Evolutionary conservation across 2,329 filamentous ascomycete species (phyloP).

Genomic region (Bipolaris victoriae): DNA sequence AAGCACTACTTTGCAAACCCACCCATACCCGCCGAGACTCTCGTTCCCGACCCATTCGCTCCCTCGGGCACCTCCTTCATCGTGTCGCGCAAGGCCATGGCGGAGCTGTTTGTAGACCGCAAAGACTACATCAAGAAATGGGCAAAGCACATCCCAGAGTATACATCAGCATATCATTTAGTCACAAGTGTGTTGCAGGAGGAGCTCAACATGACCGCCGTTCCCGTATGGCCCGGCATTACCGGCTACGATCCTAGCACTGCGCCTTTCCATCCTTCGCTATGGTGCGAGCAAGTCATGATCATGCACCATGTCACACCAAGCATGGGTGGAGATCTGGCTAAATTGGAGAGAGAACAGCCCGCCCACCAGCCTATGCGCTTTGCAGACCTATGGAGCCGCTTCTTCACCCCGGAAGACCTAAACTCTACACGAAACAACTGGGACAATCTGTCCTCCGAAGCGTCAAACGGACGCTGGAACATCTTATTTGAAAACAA

Average conservation of each 20-base stretch:
- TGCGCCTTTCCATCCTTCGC: slow-evolving; percentile 52
- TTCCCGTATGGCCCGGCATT: slow-evolving; percentile 55
- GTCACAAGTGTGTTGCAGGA: slow-evolving; percentile 54
- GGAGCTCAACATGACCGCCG: slow-evolving; percentile 55
- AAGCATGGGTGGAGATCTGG: slow-evolving; percentile 52
- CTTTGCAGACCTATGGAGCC: slow-evolving; percentile 37
- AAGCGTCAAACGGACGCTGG: slow-evolving; percentile 37
- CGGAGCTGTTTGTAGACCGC: slow-evolving; percentile 51
- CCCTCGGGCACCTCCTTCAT: slow-evolving; percentile 62
- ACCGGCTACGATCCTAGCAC: slow-evolving; percentile 39
- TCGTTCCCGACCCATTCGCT: slow-evolving; percentile 53
- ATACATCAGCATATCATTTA: slow-evolving; percentile 60
- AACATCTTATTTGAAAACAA: slow-evolving; percentile 41
- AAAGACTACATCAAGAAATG: slow-evolving; percentile 50
- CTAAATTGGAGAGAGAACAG: slow-evolving; percentile 53
- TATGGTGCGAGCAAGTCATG: slow-evolving; percentile 48
- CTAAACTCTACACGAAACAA: slow-evolving; percentile 33
- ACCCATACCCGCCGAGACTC: slow-evolving; percentile 17
- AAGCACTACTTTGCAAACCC: slow-evolving; percentile 60
- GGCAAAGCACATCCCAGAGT: slow-evolving; percentile 54
- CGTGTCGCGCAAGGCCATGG: slow-evolving; percentile 58
- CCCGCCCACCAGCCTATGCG: slow-evolving; percentile 28
- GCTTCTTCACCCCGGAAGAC: slow-evolving; percentile 38
- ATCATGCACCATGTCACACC: slow-evolving; percentile 55
- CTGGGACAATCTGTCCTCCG: slow-evolving; percentile 44